Evolutionary conservation across 495 filamentous ascomycete genomes (phyloP), one percentile per base, ranked within the genome.

Genomic region (Stereocaulon alpinum): DNA sequence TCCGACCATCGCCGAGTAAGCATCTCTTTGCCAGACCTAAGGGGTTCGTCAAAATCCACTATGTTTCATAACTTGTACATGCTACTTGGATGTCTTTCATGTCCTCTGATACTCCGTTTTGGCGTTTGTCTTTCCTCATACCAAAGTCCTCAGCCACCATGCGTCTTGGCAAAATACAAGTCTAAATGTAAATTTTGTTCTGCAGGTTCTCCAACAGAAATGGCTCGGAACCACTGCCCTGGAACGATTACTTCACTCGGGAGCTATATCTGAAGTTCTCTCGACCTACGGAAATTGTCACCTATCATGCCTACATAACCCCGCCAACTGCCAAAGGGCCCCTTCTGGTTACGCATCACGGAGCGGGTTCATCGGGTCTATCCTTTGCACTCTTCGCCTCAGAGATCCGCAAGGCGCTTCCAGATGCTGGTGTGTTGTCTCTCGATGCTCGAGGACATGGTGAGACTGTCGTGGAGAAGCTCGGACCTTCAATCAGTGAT

Each of bases 391-490:
- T 89, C 5, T 84, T 95, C 57, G 82, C 85, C 7, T 73, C 80
- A 14, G 85, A 92, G 64, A 82, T 97, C 49, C 82, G 86, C 24
- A 88, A 86, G 69, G 75, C 80, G 17, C 75, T 96, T 27, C 90
- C 94, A 5, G 75, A 82, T 24, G 89, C 89, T 6, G 93, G 93
- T 2, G 77, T 96, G 27, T 76, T 99, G 15, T 88, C 89, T 14
- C 67, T 88, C 10, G 91, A 97, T 67, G 89, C 89, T 10, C 81
- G 93, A 22, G 86, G 88, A 24, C 93, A 99, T 69, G 93, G 93
- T 1, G 83, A 82, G 42, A 91, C 90, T 6, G 74, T 73, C 3
- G 68, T 77, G 27, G 67, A 65, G 34, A 60, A 56, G 2, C 63
- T 52, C 44, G 61, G 68, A 6, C 40, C 43, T 4, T 63, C 55